Evolutionary conservation across 73 alveolate genomes (phyloP).

Genomic region (Tetrahymena elliotti): DNA sequence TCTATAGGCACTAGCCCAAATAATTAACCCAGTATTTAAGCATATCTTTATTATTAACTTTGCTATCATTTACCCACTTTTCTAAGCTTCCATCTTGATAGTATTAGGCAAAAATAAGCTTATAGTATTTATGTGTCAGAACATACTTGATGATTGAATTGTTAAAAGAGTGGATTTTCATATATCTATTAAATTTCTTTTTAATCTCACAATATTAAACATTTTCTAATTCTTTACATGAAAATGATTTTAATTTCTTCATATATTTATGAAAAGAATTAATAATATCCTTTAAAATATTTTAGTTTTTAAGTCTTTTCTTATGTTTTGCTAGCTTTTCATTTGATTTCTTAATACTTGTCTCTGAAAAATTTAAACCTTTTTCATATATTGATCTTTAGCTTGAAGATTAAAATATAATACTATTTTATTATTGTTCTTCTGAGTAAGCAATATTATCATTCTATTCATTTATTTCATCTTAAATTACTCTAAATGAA

Average conservation of each 20-base stretch:
- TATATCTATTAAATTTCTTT: neutral
- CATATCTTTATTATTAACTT: neutral
- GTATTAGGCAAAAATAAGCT: neutral
- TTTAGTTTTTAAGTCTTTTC: neutral
- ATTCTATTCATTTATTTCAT: too few species aligned
- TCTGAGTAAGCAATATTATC: neutral
- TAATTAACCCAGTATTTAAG: neutral
- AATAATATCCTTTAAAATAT: neutral
- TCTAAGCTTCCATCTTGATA: neutral
- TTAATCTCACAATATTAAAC: neutral
- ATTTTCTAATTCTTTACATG: neutral
- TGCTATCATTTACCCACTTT: neutral
- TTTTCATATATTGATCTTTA: neutral
- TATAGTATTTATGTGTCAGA: neutral
- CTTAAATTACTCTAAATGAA: too few species aligned
- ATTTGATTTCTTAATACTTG: neutral
- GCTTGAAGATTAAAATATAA: too few species aligned
- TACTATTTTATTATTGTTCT: too few species aligned
- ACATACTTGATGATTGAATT: neutral
- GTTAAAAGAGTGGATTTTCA: neutral
- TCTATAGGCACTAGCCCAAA: neutral
- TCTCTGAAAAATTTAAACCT: too few species aligned
- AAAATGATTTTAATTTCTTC: neutral
- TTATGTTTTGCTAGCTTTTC: neutral
- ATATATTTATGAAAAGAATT: neutral